phyloP scores from a whole-genome alignment of 2,329 filamentous ascomycete genomes.

The Penicillium aurantiogriseum region DNA sequence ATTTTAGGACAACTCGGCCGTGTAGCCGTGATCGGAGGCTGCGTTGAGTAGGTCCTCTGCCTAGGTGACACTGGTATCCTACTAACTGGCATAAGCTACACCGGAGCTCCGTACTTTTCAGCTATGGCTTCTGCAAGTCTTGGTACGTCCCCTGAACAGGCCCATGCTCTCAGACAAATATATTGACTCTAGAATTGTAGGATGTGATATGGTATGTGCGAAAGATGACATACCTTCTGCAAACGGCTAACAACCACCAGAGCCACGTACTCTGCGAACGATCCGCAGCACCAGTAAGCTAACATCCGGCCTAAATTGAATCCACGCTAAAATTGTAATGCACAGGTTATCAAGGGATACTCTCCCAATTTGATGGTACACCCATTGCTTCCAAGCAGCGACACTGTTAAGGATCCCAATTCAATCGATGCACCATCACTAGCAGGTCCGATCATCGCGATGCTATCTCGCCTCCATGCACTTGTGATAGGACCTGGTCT shows the following conservation, averaged over 20 bases:
- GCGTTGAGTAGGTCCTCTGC: constrained; percentile 61
- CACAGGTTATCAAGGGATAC: constrained; percentile 90
- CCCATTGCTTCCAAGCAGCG: constrained; percentile 82
- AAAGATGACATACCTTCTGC: neutral
- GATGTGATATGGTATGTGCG: constrained; percentile 72
- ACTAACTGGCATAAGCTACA: constrained; percentile 59
- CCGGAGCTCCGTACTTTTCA: constrained; percentile 95
- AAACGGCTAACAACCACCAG: constrained; percentile 28
- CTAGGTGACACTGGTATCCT: neutral
- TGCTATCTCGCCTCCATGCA: constrained; percentile 85
- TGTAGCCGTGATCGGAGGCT: constrained; percentile 90
- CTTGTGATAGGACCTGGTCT: constrained; percentile 91
- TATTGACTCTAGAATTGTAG: constrained; percentile 20
- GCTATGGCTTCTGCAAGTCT: constrained; percentile 92
- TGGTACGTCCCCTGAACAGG: constrained; percentile 48
- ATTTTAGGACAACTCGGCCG: constrained; percentile 79
- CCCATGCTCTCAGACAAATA: neutral
- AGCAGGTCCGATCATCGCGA: constrained; percentile 67
- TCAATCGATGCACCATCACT: constrained; percentile 57
- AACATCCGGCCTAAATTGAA: neutral
- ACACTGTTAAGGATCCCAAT: constrained; percentile 50
- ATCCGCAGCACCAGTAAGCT: constrained; percentile 62
- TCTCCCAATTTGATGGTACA: constrained; percentile 99
- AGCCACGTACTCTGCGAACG: constrained; percentile 94
- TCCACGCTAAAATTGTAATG: neutral